Evolutionary conservation across 768 basidiomycete species (phyloP), one percentile per base, ranked within the genome.

Genomic region (Pleurotus salmoneostramineus): DNA sequence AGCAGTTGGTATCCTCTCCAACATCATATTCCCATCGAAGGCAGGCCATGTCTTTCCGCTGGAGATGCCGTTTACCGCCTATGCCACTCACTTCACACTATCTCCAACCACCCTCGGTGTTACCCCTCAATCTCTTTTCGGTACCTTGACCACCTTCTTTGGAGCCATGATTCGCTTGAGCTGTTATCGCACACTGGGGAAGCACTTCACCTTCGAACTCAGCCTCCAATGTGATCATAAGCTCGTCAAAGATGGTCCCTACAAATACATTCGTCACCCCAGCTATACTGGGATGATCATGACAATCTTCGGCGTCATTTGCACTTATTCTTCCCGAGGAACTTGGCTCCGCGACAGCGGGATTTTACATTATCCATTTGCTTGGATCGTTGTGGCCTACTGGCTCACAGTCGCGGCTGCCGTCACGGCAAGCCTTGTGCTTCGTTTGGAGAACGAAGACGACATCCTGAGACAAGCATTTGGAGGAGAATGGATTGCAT

Each of bases 171-270:
- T 27, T 61, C 78, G 79, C 37, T 56, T 79, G n/a, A 71, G 67
- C 50, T 80, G 79, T 57, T 80, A 76, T 65, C 68, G 62, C 35
- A 72, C 77, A n/a, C 72, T 81, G 6, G 77, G 77, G 4, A 65
- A 71, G 11, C 63, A 78, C 50, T 81, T 81, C 63, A 80, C 80
- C 5, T 80, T 79, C 56, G 80, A 81, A 50, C 72, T 81, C 56
- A 77, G 76, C 42, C 66, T 81, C 21, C 74, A 75, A 46, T 76
- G 74, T 5, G 61, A 65, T 11, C 79, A 81, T 37, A 45, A 33
- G 43, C 56, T 56, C 31, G 27, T 56, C 56, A 56, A 43, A 15
- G 46, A 45, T 27, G 56, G 56, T 17, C 56, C 56, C 10, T 56
- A 56, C 56, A 56, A 47, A 15, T 46, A 46, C 32, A 32, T 56